These are phyloP conservation scores for Cutaneotrichosporon sp. DNA, from an alignment of 1,284 basidiomycete genomes.

Conservation along the genomic window DNA sequence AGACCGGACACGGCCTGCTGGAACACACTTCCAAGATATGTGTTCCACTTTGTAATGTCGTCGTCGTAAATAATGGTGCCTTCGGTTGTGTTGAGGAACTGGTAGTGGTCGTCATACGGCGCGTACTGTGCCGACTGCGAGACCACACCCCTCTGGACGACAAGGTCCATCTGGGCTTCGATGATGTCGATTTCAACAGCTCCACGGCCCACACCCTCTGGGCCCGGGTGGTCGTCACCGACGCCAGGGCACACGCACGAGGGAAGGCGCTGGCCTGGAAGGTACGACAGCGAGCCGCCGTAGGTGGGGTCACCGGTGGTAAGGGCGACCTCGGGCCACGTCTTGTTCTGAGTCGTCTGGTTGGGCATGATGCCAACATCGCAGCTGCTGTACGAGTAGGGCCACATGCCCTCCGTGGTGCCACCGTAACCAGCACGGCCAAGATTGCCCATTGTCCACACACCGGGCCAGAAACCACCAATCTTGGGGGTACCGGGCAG, in stretches of 20 bases:
- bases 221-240: constrained; percentile 55
- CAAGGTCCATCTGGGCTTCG: constrained; percentile 53
- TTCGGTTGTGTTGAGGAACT: constrained; percentile 53
- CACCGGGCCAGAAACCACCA: constrained; percentile 53
- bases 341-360: constrained; percentile 44
- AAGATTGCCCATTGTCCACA: constrained; percentile 51
- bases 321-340: constrained; percentile 43
- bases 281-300: constrained; percentile 37
- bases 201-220: constrained; percentile 54
- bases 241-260: constrained; percentile 52
- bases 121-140: constrained; percentile 37
- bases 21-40: constrained; percentile 67
- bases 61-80: constrained; percentile 31
- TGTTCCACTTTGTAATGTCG: constrained; percentile 59
- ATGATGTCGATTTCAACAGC: constrained; percentile 65
- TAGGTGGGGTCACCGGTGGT: constrained; percentile 34
- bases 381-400: constrained; percentile 45
- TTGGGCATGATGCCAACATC: constrained; percentile 30
- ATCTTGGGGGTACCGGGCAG: constrained; percentile 38
- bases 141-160: constrained; percentile 16
- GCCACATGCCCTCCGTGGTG: constrained; percentile 71
- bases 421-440: constrained; percentile 53
- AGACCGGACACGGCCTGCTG: constrained; percentile 73
- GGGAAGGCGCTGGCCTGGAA: constrained; percentile 54
- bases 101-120: constrained; percentile 61